Conservation (phyloP, 108 stramenopile genomes). For the Ochromonas danica region DNA sequence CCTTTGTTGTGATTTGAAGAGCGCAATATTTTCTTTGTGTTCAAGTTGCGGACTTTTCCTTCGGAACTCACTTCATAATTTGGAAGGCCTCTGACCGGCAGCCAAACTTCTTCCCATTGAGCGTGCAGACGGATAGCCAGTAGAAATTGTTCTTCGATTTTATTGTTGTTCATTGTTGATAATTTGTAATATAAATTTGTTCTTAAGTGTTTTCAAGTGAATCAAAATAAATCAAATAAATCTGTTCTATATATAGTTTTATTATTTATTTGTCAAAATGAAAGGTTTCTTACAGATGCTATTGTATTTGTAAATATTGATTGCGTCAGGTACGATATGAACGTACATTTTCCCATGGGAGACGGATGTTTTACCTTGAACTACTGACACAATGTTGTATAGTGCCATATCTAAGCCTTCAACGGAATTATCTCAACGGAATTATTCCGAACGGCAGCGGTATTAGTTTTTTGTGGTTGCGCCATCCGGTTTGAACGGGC, state of each 20-base stretch:
- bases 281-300: constrained; percentile 9
- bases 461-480: too few species aligned
- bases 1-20: not conserved
- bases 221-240: too few species aligned
- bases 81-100: not conserved
- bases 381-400: constrained; percentile 6
- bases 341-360: constrained; percentile 8
- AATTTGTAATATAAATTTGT: not conserved
- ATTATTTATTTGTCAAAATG: too few species aligned
- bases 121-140: not conserved
- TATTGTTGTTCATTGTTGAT: not conserved
- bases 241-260: too few species aligned
- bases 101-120: not conserved
- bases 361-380: not conserved
- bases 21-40: not conserved
- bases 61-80: not conserved
- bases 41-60: not conserved
- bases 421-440: too few species aligned
- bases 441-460: too few species aligned
- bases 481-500: too few species aligned
- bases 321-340: constrained; percentile 1
- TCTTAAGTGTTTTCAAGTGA: not conserved
- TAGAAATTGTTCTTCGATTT: not conserved
- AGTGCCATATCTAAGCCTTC: not conserved
- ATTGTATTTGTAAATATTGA: constrained; percentile 6